Percentiles rank a stretch among this genome's conserved stretches.
phyloP scores from a whole-genome alignment of 2,329 filamentous ascomycete genomes.

The Sporothrix humicola region DNA sequence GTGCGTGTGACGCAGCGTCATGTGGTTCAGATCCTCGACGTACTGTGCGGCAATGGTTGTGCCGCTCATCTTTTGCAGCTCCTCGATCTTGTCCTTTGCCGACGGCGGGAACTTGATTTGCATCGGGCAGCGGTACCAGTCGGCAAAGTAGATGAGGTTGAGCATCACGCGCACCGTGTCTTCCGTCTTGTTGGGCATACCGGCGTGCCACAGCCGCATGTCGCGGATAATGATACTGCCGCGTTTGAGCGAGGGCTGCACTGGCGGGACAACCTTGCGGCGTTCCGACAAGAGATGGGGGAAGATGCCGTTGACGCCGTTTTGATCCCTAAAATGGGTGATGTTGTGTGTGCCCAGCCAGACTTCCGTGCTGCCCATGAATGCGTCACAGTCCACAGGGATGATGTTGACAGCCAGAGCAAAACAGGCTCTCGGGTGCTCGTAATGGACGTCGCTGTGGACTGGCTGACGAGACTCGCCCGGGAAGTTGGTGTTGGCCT shows the following conservation, averaged over 20 bases:
- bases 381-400: constrained; percentile 51
- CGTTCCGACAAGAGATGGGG: constrained; percentile 43
- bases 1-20: constrained; percentile 36
- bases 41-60: constrained; percentile 32
- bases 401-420: constrained; percentile 55
- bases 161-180: constrained; percentile 52
- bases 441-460: constrained; percentile 51
- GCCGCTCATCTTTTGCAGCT: constrained; percentile 15
- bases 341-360: constrained; percentile 55
- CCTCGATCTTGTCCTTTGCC: not conserved
- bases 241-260: constrained; percentile 50
- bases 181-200: constrained; percentile 53
- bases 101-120: constrained; percentile 29
- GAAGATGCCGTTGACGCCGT: constrained; percentile 42
- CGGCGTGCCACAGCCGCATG: constrained; percentile 56
- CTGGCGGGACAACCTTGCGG: constrained; percentile 44
- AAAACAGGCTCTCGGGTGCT: constrained; percentile 56
- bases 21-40: constrained; percentile 34
- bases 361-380: constrained; percentile 57
- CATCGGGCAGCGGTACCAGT: constrained; percentile 46
- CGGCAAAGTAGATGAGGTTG: constrained; percentile 47
- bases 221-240: constrained; percentile 55
- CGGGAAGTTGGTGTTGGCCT: constrained; percentile 37
- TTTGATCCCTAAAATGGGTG: constrained; percentile 42
- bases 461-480: constrained; percentile 47